phyloP scores from a whole-genome alignment of 2,329 filamentous ascomycete species.

The Neurospora sp. region DNA sequence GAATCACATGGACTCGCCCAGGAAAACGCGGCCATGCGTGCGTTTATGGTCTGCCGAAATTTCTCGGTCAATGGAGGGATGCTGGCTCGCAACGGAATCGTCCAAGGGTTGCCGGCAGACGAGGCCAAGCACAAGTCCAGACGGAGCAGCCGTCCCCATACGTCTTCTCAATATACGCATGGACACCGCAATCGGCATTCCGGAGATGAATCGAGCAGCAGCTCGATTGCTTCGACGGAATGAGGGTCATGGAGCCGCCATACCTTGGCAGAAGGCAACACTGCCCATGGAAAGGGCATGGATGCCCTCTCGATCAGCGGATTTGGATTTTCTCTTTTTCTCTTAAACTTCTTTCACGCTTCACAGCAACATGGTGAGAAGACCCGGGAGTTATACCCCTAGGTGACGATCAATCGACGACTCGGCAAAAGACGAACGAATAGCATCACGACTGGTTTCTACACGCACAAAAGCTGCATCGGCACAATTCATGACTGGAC shows the following conservation, averaged over 20 bases:
- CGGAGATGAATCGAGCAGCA: constrained; percentile 52
- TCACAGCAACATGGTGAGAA: constrained; percentile 23
- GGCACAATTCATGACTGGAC: background rate
- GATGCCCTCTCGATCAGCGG: background rate
- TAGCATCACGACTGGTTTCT: background rate
- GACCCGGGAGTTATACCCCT: constrained; percentile 12
- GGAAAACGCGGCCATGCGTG: constrained; percentile 89
- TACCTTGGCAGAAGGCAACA: background rate
- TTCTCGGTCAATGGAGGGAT: constrained; percentile 96
- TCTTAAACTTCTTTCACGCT: constrained; percentile 26
- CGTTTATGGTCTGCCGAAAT: constrained; percentile 96
- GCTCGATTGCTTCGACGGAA: constrained; percentile 51
- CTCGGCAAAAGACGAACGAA: constrained; percentile 5
- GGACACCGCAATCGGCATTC: constrained; percentile 39
- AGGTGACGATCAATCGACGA: constrained; percentile 10
- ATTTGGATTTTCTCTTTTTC: constrained; percentile 5
- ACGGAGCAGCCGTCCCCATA: constrained; percentile 40
- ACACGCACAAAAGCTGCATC: constrained; percentile 1
- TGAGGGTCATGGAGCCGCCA: constrained; percentile 21
- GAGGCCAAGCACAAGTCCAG: constrained; percentile 39
- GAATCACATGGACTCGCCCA: constrained; percentile 74
- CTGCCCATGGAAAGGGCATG: background rate
- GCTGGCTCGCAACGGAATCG: constrained; percentile 60
- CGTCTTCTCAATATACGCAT: constrained; percentile 34
- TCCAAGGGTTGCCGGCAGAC: constrained; percentile 53